Evolutionary conservation across 1,284 basidiomycete species (phyloP).

Genomic region (Testicularia cyperi): DNA sequence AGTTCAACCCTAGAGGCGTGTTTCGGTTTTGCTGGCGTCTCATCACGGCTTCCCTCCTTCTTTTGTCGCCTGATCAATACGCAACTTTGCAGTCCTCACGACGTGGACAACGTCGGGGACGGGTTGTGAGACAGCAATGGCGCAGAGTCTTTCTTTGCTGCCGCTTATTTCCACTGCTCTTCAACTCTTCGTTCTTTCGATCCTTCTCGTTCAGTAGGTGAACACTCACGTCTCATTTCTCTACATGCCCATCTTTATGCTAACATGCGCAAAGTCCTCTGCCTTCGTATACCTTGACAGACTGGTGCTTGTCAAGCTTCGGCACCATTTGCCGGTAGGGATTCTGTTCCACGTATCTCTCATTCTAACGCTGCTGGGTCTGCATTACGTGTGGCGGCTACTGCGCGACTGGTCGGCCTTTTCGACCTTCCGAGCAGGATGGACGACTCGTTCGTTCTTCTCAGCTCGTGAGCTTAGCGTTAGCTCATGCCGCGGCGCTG

Average conservation of each 20-base stretch:
- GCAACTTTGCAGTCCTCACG: conserved; percentile 1
- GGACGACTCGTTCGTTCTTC: background rate
- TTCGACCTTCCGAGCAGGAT: conserved; percentile 1
- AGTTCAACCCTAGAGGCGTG: conserved; percentile 2
- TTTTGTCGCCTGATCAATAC: conserved; percentile 8
- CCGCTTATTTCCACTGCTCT: conserved; percentile 20
- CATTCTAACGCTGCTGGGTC: conserved; percentile 8
- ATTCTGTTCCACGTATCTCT: conserved; percentile 11
- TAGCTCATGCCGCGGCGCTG: background rate
- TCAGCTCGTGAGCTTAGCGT: background rate
- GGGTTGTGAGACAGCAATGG: conserved; percentile 7
- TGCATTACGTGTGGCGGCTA: too few species aligned
- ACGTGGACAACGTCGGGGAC: background rate
- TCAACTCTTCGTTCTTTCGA: conserved; percentile 7
- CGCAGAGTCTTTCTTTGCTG: conserved; percentile 17
- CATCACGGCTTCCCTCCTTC: too few species aligned
- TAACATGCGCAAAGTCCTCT: too few species aligned
- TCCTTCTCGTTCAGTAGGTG: conserved; percentile 17
- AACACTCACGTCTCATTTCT: too few species aligned
- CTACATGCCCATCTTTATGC: background rate
- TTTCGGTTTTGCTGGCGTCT: background rate
- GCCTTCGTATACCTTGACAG: too few species aligned
- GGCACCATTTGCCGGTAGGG: conserved; percentile 5
- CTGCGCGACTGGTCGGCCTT: background rate
- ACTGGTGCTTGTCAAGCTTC: conserved; percentile 1